phyloP scores from a whole-genome alignment of 495 filamentous ascomycete genomes.

The Bombardia bombarda region DNA sequence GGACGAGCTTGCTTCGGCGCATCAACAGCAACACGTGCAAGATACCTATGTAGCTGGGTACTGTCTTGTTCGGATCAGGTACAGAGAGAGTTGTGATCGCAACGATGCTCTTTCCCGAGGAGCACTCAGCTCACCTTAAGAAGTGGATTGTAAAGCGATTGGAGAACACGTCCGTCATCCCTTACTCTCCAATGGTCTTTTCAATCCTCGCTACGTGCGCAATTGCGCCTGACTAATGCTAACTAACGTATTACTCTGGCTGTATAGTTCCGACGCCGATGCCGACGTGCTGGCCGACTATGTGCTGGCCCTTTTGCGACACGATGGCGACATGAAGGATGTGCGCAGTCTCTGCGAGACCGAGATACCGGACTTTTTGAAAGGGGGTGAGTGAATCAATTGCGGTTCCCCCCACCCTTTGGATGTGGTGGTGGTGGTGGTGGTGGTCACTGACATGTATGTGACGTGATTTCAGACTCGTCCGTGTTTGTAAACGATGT shows the following conservation, averaged over 20 bases:
- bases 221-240: not conserved
- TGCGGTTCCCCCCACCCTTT: no score
- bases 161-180: constrained; percentile 69
- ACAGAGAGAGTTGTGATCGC: no score
- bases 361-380: constrained; percentile 81
- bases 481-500: constrained; percentile 75
- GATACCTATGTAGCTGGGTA: no score
- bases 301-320: constrained; percentile 78
- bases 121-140: constrained; percentile 66
- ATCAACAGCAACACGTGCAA: no score
- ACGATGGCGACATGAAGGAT: constrained; percentile 66
- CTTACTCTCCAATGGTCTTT: not conserved
- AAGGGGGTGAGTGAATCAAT: constrained; percentile 68
- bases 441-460: not conserved
- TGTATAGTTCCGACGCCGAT: constrained; percentile 78
- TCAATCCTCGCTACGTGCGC: not conserved
- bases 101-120: constrained; percentile 71
- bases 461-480: constrained; percentile 46
- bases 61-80: no score
- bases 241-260: not conserved
- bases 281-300: constrained; percentile 94
- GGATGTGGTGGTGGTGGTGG: not conserved
- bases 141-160: constrained; percentile 84
- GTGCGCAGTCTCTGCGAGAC: constrained; percentile 67
- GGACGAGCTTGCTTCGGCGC: no score